A percentile compares a stretch with the other conserved stretches of the same genome.
Conservation (phyloP, 768 basidiomycete species). For the Mycena venus region DNA sequence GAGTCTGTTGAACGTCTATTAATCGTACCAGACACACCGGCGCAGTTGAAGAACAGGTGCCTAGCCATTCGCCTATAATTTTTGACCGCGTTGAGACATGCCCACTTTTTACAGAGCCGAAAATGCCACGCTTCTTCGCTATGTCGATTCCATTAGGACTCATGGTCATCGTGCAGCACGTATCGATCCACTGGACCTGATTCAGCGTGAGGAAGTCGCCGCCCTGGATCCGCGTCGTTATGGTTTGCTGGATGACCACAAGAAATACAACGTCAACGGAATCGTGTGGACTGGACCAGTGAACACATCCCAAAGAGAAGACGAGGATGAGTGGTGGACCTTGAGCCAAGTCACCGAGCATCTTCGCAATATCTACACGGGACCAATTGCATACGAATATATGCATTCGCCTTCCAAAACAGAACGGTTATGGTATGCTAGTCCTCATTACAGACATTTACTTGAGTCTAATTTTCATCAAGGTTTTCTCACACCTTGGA, state of each 20-base stretch:
- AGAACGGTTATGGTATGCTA: slow-evolving; percentile 73
- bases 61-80: background rate
- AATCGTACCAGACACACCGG: slow-evolving; percentile 23
- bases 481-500: slow-evolving; percentile 89
- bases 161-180: slow-evolving; percentile 89
- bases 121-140: slow-evolving; percentile 87
- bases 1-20: background rate
- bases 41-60: slow-evolving; percentile 30
- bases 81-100: background rate
- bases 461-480: background rate
- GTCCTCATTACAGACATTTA: background rate
- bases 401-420: slow-evolving; percentile 92
- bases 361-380: slow-evolving; percentile 82
- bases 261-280: slow-evolving; percentile 80
- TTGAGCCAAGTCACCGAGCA: slow-evolving; percentile 79
- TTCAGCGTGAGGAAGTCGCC: slow-evolving; percentile 83
- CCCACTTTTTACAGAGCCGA: slow-evolving; percentile 65
- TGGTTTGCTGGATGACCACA: slow-evolving; percentile 68
- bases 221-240: slow-evolving; percentile 86
- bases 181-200: slow-evolving; percentile 90
- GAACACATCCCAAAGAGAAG: slow-evolving; percentile 36
- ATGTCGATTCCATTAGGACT: slow-evolving; percentile 89
- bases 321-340: slow-evolving; percentile 67
- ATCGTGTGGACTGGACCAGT: slow-evolving; percentile 81
- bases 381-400: slow-evolving; percentile 91